These are phyloP conservation scores for Dimocarpus longan DNA, from an alignment of 345 rosid genomes.

Conservation along the genomic window DNA sequence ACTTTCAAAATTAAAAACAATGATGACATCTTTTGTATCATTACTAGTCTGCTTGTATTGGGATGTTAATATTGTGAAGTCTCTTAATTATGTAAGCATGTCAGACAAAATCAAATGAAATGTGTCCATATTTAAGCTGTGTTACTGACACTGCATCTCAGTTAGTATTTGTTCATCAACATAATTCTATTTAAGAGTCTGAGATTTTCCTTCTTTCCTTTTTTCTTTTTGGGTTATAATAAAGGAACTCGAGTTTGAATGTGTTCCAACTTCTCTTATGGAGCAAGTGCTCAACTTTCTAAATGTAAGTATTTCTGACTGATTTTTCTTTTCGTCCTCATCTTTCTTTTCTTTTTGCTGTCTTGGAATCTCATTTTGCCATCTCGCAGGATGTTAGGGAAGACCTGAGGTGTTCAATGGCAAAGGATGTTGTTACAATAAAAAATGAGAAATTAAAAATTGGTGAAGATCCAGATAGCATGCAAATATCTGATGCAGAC, in stretches of 20 bases:
- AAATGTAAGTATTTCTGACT: conserved; percentile 52
- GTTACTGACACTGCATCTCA: neutral
- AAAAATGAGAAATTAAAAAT: conserved; percentile 76
- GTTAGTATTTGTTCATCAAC: neutral
- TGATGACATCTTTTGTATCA: neutral
- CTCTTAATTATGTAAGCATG: neutral
- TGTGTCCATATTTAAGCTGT: conserved; percentile 8
- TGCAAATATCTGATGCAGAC: conserved; percentile 25
- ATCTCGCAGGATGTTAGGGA: conserved; percentile 80
- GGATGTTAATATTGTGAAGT: neutral
- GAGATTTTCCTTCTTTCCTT: neutral
- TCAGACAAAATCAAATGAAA: neutral
- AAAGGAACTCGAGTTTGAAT: conserved; percentile 90
- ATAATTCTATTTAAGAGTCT: neutral
- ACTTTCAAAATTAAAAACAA: neutral
- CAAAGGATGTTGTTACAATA: conserved; percentile 72
- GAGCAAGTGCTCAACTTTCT: conserved; percentile 83
- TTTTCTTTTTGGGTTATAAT: conserved; percentile 25
- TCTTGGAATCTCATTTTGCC: conserved; percentile 34
- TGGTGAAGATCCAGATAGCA: conserved; percentile 39
- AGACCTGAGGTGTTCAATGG: conserved; percentile 92
- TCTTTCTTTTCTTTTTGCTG: neutral
- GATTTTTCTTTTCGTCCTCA: neutral
- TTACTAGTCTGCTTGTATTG: neutral
- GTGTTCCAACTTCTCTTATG: conserved; percentile 91